These are phyloP conservation scores for Forsythia suspensa DNA, from an alignment of 257 asterid genomes.

Conservation along the genomic window DNA sequence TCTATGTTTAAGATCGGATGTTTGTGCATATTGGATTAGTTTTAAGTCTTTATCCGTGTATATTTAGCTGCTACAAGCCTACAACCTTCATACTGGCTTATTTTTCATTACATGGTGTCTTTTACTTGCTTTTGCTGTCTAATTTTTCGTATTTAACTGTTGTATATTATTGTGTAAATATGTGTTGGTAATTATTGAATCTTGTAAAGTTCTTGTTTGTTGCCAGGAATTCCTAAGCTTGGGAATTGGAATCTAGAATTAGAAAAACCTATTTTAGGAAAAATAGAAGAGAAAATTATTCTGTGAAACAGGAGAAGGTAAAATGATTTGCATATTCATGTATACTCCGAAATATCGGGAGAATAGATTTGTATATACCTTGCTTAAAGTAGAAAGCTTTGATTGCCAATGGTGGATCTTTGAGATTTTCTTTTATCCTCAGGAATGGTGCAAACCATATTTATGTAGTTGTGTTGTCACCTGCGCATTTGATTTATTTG, in stretches of 20 bases:
- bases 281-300: background rate
- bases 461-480: background rate
- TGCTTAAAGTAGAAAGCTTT: background rate
- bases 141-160: background rate
- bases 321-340: background rate
- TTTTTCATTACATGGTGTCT: background rate
- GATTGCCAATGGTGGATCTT: background rate
- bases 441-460: background rate
- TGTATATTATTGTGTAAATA: background rate
- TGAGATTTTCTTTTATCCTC: background rate
- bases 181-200: background rate
- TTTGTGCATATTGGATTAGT: background rate
- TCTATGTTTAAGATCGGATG: background rate
- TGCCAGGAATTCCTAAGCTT: background rate
- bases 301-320: background rate
- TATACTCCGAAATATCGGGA: background rate
- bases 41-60: background rate
- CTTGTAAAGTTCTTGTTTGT: background rate
- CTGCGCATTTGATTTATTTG: background rate
- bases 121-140: background rate
- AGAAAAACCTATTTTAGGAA: background rate
- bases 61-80: background rate
- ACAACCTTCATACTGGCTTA: background rate
- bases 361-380: background rate
- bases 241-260: background rate